phyloP scores from a whole-genome alignment of 306 rosid genomes.

The Medicago ruthenica region DNA sequence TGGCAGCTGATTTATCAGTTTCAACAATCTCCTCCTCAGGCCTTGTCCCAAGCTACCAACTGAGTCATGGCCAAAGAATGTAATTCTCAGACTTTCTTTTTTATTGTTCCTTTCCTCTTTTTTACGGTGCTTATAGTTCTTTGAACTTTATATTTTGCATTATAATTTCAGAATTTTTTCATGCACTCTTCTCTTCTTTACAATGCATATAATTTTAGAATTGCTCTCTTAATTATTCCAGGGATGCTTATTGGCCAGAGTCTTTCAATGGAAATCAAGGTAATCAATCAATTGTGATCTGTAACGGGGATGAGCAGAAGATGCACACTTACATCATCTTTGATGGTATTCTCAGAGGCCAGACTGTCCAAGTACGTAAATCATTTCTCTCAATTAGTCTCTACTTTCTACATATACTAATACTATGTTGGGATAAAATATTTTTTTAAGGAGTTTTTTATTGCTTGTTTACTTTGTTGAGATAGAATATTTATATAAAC shows the following conservation, averaged over 20 bases:
- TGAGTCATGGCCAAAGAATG: background rate
- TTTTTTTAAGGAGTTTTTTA: too few species aligned
- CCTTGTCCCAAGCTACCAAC: conserved; percentile 29
- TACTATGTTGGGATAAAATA: too few species aligned
- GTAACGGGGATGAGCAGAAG: conserved; percentile 46
- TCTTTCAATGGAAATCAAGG: conserved; percentile 36
- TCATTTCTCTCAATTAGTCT: background rate
- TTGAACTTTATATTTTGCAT: background rate
- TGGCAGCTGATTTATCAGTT: conserved; percentile 12
- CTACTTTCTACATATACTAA: background rate
- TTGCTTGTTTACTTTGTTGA: too few species aligned
- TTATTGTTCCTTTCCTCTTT: background rate
- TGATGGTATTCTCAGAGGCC: conserved; percentile 54
- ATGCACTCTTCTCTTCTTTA: background rate
- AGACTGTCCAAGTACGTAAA: background rate
- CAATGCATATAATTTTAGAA: background rate
- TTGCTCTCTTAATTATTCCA: conserved; percentile 30
- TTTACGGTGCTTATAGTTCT: background rate
- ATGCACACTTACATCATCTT: conserved; percentile 61
- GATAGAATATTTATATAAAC: too few species aligned
- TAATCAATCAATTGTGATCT: conserved; percentile 8
- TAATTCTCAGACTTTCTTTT: background rate
- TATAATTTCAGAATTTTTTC: background rate
- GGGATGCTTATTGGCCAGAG: conserved; percentile 52
- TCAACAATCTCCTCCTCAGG: conserved; percentile 17